Evolutionary conservation across 1,284 basidiomycete genomes (phyloP), one percentile per base, ranked within the genome.

Genomic region (Limonomyces culmigenus): DNA sequence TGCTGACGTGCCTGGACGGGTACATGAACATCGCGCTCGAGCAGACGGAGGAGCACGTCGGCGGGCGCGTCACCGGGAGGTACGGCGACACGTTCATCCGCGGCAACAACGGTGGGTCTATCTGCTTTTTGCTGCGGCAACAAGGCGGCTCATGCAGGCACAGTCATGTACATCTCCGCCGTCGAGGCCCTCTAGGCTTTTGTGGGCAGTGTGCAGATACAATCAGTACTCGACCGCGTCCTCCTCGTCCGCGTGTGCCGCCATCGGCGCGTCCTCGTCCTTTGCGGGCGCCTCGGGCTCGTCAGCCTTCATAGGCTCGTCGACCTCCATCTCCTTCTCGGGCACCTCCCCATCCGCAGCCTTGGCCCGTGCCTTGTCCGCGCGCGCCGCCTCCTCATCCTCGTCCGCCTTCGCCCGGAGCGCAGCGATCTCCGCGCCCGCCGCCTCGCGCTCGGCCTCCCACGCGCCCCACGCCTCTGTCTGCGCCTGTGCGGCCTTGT

Each of bases 1-100:
- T 91, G 1, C 62, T 98, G n/a, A 92, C 88, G 5, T 97, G 95
- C 53, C 67, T 98, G 16, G 95, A 98, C 55, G 95, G 92, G 0
- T 91, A 89, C 55, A 91, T 98, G 95, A 98, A 98, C 60, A 96
- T 98, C 39, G 93, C 91, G 3, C 62, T 98, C 33, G 93, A 98
- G 58, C 81, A 96, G 53, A 96, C 92, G 2, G 85, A 92, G 55
- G 93, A 98, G 58, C 79, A 87, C 55, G 86, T 95, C 11, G 81
- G 85, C 46, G 92, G 91, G 8, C 54, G 62, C 21, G 67, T 84
- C 37, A 92, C 86, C 29, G 93, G 91, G 52, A 69, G 67, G 42
- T 96, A 92, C 48, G 91, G 92, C 2, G 91, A 96, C 56, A 81
- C 91, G 19, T 96, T 96, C 58, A 85, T 96, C 45, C 66, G 93